Conservation (phyloP, 495 filamentous ascomycete species). For the Staphylotrichum longicolle region DNA sequence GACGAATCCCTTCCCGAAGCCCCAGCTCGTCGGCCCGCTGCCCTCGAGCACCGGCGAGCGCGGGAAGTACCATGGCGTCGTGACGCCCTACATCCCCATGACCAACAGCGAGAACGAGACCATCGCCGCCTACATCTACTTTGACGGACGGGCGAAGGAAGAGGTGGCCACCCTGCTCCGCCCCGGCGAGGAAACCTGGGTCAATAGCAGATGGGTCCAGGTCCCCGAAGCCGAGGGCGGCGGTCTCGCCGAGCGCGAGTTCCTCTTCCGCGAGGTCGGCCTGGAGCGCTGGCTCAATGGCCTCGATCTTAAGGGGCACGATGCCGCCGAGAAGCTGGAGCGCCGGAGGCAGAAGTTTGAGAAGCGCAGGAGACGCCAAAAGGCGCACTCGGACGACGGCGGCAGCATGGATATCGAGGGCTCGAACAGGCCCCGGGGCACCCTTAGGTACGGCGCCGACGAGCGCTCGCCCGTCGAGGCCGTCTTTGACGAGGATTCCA, state of each 20-base stretch:
- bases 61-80: conserved; percentile 51
- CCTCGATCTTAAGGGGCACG: conserved; percentile 84
- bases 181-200: conserved; percentile 97
- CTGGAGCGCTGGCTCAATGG: conserved; percentile 95
- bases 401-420: conserved; percentile 52
- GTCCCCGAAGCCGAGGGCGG: conserved; percentile 87
- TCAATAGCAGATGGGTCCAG: conserved; percentile 96
- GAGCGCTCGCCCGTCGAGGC: conserved; percentile 69
- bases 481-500: conserved; percentile 68
- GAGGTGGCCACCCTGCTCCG: conserved; percentile 93
- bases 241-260: conserved; percentile 92
- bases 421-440: conserved; percentile 41
- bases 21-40: conserved; percentile 72
- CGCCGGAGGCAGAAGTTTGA: conserved; percentile 82
- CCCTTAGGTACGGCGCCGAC: conserved; percentile 75
- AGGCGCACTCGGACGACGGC: conserved; percentile 46
- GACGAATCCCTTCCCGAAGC: conserved; percentile 69
- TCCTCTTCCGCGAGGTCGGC: conserved; percentile 95
- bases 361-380: conserved; percentile 71
- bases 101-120: conserved; percentile 91
- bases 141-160: conserved; percentile 92
- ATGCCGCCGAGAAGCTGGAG: conserved; percentile 82
- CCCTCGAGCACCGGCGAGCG: conserved; percentile 46
- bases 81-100: conserved; percentile 84
- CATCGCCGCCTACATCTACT: conserved; percentile 98